phyloP scores from a whole-genome alignment of 208 protist genomes.

The Jaenimonas drosophilae region DNA sequence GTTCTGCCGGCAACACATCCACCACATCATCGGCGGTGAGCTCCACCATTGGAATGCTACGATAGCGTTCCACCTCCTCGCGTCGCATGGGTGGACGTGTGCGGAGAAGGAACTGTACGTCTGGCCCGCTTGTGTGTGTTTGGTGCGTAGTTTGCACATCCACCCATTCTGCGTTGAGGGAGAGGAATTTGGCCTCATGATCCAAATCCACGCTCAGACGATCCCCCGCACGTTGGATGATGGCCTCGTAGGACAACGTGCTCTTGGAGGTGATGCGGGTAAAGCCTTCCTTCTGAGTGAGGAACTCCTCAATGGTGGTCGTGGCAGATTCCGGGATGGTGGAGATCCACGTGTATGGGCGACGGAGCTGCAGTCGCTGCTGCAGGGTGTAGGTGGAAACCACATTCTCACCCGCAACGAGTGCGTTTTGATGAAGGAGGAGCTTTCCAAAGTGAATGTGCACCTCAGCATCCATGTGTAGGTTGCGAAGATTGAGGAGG shows the following conservation, averaged over 20 bases:
- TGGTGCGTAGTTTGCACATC: slow-evolving; percentile 71
- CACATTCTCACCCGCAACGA: slow-evolving; percentile 24
- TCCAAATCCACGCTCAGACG: slow-evolving; percentile 45
- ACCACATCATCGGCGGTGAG: slow-evolving; percentile 69
- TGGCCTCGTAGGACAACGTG: slow-evolving; percentile 64
- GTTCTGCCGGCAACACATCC: slow-evolving; percentile 72
- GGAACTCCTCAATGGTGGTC: slow-evolving; percentile 26
- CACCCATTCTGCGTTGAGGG: slow-evolving; percentile 61
- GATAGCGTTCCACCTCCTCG: slow-evolving; percentile 61
- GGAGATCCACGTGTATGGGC: slow-evolving; percentile 79
- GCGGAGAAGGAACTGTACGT: slow-evolving; percentile 65
- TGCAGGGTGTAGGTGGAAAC: slow-evolving; percentile 81
- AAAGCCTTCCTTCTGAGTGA: slow-evolving; percentile 56
- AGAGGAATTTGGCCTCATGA: slow-evolving; percentile 44
- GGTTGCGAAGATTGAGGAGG: slow-evolving; percentile 84
- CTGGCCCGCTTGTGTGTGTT: slow-evolving; percentile 47
- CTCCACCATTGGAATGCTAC: slow-evolving; percentile 39
- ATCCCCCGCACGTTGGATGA: slow-evolving; percentile 68
- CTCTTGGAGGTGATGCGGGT: slow-evolving; percentile 8
- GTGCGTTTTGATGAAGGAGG: slow-evolving; percentile 28
- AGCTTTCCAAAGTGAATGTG: slow-evolving; percentile 71
- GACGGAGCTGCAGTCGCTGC: slow-evolving; percentile 78
- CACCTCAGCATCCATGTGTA: slow-evolving; percentile 87
- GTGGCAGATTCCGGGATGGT: slow-evolving; percentile 45
- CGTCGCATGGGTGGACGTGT: slow-evolving; percentile 43